Conservation (phyloP, 345 rosid species). For the Raphanus raphanistrum region DNA sequence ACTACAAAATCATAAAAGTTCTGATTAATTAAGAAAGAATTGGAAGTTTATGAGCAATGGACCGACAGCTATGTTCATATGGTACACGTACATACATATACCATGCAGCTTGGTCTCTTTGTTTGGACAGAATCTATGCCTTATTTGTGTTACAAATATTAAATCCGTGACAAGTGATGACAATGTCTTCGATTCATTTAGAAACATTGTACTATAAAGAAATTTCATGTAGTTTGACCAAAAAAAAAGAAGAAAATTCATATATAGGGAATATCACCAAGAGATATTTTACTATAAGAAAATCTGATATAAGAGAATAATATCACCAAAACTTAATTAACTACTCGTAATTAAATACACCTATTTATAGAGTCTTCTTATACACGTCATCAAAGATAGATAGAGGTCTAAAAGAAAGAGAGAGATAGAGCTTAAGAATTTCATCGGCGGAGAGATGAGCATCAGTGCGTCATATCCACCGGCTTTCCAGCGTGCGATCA, state of each 20-base stretch:
- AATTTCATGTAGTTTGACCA: no score
- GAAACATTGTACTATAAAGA: conserved; percentile 2
- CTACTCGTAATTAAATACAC: not conserved
- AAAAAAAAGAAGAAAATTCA: not conserved
- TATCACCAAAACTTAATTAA: not conserved
- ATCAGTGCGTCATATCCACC: conserved; percentile 55
- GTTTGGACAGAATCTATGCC: conserved; percentile 16
- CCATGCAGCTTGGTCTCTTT: conserved; percentile 26
- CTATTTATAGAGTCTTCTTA: not conserved
- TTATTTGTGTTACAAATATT: not conserved
- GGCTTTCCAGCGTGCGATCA: conserved; percentile 30
- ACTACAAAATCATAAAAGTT: not conserved
- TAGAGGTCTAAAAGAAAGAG: not conserved
- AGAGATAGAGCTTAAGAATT: conserved; percentile 3
- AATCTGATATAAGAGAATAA: not conserved
- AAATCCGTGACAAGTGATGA: conserved; percentile 28
- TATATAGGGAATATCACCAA: not conserved
- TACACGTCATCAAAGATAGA: not conserved
- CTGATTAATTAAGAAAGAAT: not conserved
- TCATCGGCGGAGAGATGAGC: conserved; percentile 28
- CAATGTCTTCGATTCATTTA: conserved; percentile 14
- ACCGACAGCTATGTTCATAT: conserved; percentile 19
- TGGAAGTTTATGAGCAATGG: conserved; percentile 16
- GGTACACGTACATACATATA: conserved; percentile 8
- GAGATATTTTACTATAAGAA: not conserved